These are phyloP conservation scores for Eimeria tenella DNA, from an alignment of 169 alveolate species.

Conservation along the genomic window DNA sequence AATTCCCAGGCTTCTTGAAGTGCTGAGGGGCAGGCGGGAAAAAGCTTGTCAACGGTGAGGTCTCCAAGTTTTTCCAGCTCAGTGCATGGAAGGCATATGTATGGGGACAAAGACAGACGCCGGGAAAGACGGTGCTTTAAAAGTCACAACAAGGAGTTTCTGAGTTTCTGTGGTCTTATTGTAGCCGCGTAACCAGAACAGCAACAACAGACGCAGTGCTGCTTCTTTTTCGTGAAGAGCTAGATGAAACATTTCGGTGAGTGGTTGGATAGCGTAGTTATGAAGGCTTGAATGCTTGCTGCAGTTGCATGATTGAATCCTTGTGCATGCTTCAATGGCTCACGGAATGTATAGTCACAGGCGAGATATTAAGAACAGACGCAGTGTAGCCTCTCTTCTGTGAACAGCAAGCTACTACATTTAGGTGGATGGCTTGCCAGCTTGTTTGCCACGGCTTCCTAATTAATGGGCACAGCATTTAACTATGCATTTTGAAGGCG, in stretches of 20 bases:
- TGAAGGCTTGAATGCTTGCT: too few species aligned
- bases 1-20: slow-evolving; percentile 49
- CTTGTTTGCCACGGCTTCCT: too few species aligned
- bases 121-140: neutral
- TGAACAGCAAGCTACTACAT: too few species aligned
- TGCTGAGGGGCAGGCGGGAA: slow-evolving; percentile 59
- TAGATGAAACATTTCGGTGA: slow-evolving; percentile 76
- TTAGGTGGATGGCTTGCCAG: too few species aligned
- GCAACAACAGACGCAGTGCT: slow-evolving; percentile 74
- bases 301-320: too few species aligned
- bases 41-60: slow-evolving; percentile 56
- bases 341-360: too few species aligned
- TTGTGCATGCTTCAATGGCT: too few species aligned
- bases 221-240: slow-evolving; percentile 73
- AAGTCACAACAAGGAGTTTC: too few species aligned
- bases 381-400: too few species aligned
- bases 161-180: neutral
- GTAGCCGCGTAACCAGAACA: slow-evolving; percentile 19
- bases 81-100: neutral
- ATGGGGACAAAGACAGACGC: neutral
- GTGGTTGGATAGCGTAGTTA: neutral
- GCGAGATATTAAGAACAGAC: too few species aligned
- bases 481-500: too few species aligned
- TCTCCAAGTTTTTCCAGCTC: neutral
- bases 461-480: too few species aligned